Evolutionary conservation across 2,329 filamentous ascomycete species (phyloP).

Genomic region (Pyrenochaeta sp.): DNA sequence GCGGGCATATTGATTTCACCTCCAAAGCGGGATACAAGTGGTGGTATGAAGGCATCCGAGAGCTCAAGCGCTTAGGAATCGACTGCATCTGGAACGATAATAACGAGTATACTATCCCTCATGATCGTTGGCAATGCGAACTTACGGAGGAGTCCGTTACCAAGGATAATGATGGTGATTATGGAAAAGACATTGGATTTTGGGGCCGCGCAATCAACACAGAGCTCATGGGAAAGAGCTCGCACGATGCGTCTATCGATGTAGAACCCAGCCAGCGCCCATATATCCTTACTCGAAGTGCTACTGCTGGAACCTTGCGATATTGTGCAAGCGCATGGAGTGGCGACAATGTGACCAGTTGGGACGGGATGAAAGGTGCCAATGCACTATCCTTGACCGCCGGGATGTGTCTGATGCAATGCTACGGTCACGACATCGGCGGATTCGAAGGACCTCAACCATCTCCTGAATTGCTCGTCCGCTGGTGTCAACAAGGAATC

Average conservation of each 20-base stretch:
- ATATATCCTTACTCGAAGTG: conserved; percentile 74
- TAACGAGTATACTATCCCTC: conserved; percentile 74
- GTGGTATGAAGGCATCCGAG: conserved; percentile 74
- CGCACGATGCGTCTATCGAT: conserved; percentile 70
- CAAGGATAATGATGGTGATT: conserved; percentile 41
- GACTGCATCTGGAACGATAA: conserved; percentile 83
- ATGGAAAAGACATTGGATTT: conserved; percentile 64
- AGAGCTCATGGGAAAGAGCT: conserved; percentile 74
- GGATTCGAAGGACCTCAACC: conserved; percentile 79
- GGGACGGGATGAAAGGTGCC: conserved; percentile 75
- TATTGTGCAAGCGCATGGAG: conserved; percentile 78
- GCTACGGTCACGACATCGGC: conserved; percentile 77
- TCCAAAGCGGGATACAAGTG: conserved; percentile 71
- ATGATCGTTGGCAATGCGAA: conserved; percentile 70
- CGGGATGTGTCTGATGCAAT: conserved; percentile 71
- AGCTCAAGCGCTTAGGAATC: conserved; percentile 68
- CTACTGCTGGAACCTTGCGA: conserved; percentile 72
- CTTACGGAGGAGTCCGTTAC: conserved; percentile 54
- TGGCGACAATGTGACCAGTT: conserved; percentile 77
- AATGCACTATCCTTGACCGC: conserved; percentile 74
- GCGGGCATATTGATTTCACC: conserved; percentile 77
- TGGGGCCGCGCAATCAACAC: conserved; percentile 76
- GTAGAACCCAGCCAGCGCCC: conserved; percentile 66
- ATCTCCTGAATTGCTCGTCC: conserved; percentile 71
- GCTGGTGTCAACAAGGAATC: conserved; percentile 76